Conservation (phyloP, 2,329 filamentous ascomycete genomes). For the Cercospora citrullina region DNA sequence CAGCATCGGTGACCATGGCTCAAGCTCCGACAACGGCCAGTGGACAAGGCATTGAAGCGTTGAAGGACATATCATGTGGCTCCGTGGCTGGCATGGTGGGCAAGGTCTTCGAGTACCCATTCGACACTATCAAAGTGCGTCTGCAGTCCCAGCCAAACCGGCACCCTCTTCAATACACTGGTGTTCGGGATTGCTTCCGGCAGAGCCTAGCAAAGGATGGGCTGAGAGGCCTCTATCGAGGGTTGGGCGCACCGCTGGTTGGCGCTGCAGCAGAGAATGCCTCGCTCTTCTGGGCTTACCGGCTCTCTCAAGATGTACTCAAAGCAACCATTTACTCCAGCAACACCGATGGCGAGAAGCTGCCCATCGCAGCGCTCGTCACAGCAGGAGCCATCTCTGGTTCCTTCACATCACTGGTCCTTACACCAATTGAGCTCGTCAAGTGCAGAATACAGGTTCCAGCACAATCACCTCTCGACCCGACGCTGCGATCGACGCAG, state of each 20-base stretch:
- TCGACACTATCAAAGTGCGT: constrained; percentile 97
- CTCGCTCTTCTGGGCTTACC: constrained; percentile 89
- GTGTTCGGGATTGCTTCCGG: constrained; percentile 89
- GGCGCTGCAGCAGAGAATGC: constrained; percentile 92
- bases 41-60: constrained; percentile 61
- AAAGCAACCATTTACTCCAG: constrained; percentile 58
- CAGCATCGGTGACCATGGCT: neutral
- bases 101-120: constrained; percentile 97
- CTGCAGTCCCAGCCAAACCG: constrained; percentile 92
- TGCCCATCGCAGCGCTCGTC: constrained; percentile 75
- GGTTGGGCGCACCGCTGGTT: constrained; percentile 85
- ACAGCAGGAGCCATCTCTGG: constrained; percentile 83
- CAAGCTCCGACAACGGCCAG: constrained; percentile 6
- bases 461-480: constrained; percentile 37
- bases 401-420: constrained; percentile 81
- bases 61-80: constrained; percentile 86
- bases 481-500: constrained; percentile 26
- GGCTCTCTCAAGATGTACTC: constrained; percentile 59
- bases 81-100: constrained; percentile 87
- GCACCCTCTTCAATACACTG: constrained; percentile 76
- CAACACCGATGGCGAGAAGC: constrained; percentile 45
- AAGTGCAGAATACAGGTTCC: constrained; percentile 98
- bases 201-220: constrained; percentile 80
- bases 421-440: constrained; percentile 94
- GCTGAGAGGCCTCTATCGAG: constrained; percentile 80